Base-by-base conservation (phyloP, 371 early-diverging fungal genomes). In the Syncephalastrum monosporum region DNA sequence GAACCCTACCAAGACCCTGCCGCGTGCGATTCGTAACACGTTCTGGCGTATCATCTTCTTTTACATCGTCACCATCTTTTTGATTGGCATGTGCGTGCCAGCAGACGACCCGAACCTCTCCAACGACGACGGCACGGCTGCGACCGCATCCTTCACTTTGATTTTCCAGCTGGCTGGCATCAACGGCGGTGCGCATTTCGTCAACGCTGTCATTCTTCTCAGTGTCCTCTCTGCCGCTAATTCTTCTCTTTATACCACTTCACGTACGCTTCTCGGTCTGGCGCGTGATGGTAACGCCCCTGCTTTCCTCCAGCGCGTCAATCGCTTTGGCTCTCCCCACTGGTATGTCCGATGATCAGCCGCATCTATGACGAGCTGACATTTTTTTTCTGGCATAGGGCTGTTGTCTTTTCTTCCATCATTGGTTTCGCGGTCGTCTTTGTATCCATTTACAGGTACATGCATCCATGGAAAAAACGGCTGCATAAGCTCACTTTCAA, bases 11-110 rank as follows among this genome's bases (percentile, higher is more conserved):
- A 80, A 82, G 61, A 82, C 87, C 19, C 82, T 90, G 5, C 90
- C 90, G 41, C 77, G 79, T 14, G 89, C 88, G 7, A 86, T 89
- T 55, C 75, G 79, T 49, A 80, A 82, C n/a, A 83, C 88, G 33
- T 88, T 90, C 50, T 88, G 83, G 85, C 86, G 89, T 59, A 88
- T 90, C 53, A 63, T 88, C 41, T 55, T 88, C 42, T 90, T 88
- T 71, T 88, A 89, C 51, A 69, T 88, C 16, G 19, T 71, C 21
- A 79, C 86, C 0, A 84, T 87, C 47, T 75, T 90, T 45, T 71
- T 90, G 44, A 77, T 90, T n/a, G 88, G 91, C 10, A 57, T 91
- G 55, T 77, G 83, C 53, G 69, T 89, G 54, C 88, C 88, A 14
- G 77, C 71, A 64, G 63, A 77, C 52, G 71, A 85, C 44, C 60